These are phyloP conservation scores for Suhomyces choctaworum DNA, from an alignment of 1,139 yeast species.

Conservation along the genomic window DNA sequence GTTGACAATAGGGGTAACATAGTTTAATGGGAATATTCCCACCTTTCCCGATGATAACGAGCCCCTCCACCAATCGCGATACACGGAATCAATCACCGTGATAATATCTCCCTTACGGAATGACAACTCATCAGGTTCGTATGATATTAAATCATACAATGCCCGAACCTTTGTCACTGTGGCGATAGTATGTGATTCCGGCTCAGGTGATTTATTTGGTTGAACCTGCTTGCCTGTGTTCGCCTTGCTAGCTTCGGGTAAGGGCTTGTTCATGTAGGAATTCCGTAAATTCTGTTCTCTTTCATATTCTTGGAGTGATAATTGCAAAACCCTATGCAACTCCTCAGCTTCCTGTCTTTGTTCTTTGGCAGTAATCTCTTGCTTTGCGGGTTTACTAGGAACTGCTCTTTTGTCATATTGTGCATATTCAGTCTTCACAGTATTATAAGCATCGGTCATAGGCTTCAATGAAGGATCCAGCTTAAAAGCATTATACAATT, in stretches of 20 bases:
- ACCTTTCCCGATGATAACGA: slow-evolving; percentile 68
- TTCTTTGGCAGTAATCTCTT: slow-evolving; percentile 48
- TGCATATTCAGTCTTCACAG: slow-evolving; percentile 42
- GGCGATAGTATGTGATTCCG: slow-evolving; percentile 38
- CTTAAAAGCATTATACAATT: slow-evolving; percentile 57
- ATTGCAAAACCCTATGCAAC: slow-evolving; percentile 70
- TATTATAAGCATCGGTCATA: slow-evolving; percentile 61
- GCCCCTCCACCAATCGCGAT: slow-evolving; percentile 97
- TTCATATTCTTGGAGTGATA: slow-evolving; percentile 71
- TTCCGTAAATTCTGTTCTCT: slow-evolving; percentile 36
- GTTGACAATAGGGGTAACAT: slow-evolving; percentile 77
- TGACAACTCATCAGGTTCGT: slow-evolving; percentile 70
- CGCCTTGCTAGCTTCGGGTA: slow-evolving; percentile 23
- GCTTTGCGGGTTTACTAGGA: slow-evolving; percentile 58
- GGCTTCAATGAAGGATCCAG: slow-evolving; percentile 74
- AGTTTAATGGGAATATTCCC: slow-evolving; percentile 94
- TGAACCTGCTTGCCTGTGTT: slow-evolving; percentile 6
- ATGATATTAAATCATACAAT: slow-evolving; percentile 73
- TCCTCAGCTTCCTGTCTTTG: slow-evolving; percentile 74
- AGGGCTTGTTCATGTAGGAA: slow-evolving; percentile 32
- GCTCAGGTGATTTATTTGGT: slow-evolving; percentile 15
- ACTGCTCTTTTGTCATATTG: slow-evolving; percentile 40
- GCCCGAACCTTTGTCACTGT: slow-evolving; percentile 76
- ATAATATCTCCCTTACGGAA: slow-evolving; percentile 77
- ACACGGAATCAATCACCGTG: slow-evolving; percentile 82